Evolutionary conservation across 768 basidiomycete species (phyloP), one percentile per base, ranked within the genome.

Genomic region (Mycena vitilis): DNA sequence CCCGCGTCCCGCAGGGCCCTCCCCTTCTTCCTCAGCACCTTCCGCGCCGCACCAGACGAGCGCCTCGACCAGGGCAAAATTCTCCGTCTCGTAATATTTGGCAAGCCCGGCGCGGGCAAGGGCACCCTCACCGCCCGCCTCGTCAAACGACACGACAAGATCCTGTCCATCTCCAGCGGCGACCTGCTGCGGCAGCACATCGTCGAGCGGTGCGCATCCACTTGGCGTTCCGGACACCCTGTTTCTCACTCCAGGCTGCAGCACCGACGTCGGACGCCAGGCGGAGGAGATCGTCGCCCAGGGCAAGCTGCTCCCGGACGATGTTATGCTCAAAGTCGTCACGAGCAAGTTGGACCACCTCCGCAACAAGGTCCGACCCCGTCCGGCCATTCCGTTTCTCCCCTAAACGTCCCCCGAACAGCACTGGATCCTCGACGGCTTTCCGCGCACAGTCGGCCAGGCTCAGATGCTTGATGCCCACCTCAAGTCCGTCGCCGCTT

Each of bases 351-450:
- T 96, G 20, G 88, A 92, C 71, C 73, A 77, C 18, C 81, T 94
- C 58, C 84, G 85, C 54, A 88, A 91, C 79, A 89, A 86, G 84
- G 94, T 92, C 66, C 38, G 60, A 7, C 4, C 37, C n/a, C 25
- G 40, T 52, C 49, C 37, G 11, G 23, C 2, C 25, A 55, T 23
- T 44, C 20, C 20, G 11, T 42, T 48, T 20, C 4, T 45, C 10
- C 18, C 12, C 34, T 10, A 34, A 59, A 44, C 37, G 48, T n/a
- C 30, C 68, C 57, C 64, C 20, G 11, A 22, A 10, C 68, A 95
- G 93, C 91, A 93, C 75, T 96, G 95, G 95, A 92, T 97, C 70
- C 78, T 96, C 51, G 96, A 97, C 72, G 96, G 96, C 36, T 96
- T 97, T 75, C 96, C 96, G 59, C 90, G 95, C 44, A 97, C 95